A percentile compares a stretch with the other conserved stretches of the same genome.
phyloP scores from a whole-genome alignment of 2,329 filamentous ascomycete genomes.

The Diaporthe australafricana region DNA sequence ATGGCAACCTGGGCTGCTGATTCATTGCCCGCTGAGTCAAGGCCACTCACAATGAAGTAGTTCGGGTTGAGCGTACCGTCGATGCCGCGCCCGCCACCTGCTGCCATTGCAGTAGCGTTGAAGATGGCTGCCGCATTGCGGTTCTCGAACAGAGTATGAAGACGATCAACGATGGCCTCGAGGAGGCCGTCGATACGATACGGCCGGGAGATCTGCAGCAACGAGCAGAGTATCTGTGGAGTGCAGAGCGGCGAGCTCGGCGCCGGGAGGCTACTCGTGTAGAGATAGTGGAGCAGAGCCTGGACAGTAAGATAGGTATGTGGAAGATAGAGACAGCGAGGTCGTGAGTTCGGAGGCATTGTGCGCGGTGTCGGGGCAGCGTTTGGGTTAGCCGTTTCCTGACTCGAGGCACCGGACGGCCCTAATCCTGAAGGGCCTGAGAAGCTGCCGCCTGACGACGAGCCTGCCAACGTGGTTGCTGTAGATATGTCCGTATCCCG shows the following conservation, averaged over 20 bases:
- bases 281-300: constrained; percentile 90
- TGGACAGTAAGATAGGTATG: constrained; percentile 92
- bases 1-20: constrained; percentile 43
- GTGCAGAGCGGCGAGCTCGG: constrained; percentile 84
- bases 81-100: constrained; percentile 88
- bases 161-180: constrained; percentile 90
- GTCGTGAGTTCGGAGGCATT: constrained; percentile 73
- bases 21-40: constrained; percentile 47
- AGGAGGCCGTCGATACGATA: constrained; percentile 94
- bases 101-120: constrained; percentile 98
- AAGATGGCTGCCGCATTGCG: constrained; percentile 97
- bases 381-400: constrained; percentile 58
- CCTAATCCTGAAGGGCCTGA: constrained; percentile 53
- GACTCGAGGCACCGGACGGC: constrained; percentile 47
- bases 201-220: constrained; percentile 91
- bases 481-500: constrained; percentile 55
- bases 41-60: constrained; percentile 65
- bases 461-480: constrained; percentile 46
- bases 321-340: constrained; percentile 89
- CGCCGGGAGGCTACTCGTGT: constrained; percentile 88
- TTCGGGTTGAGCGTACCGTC: constrained; percentile 74
- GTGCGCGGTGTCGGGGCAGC: constrained; percentile 67
- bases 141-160: constrained; percentile 90
- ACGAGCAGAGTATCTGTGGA: constrained; percentile 93
- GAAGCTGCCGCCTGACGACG: constrained; percentile 51